phyloP scores from a whole-genome alignment of 129 eudicot species.

The Flaveria brownii region DNA sequence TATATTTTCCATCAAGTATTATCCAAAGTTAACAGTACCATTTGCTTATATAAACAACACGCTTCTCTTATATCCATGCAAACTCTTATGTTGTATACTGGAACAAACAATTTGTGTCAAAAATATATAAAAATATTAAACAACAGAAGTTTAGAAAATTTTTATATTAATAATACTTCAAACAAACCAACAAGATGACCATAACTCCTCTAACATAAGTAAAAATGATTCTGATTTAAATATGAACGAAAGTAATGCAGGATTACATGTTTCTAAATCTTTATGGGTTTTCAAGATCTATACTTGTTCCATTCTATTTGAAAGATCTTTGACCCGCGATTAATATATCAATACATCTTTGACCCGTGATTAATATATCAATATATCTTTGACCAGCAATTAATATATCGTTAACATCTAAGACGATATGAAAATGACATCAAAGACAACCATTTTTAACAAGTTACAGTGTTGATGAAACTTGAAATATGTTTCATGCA shows the following conservation, averaged over 20 bases:
- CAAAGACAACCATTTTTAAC: background rate
- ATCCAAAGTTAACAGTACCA: background rate
- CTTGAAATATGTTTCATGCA: background rate
- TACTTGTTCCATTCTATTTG: background rate
- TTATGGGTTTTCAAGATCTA: slow-evolving; percentile 15
- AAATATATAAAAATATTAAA: background rate
- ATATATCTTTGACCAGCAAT: background rate
- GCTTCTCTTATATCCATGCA: background rate
- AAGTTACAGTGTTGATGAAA: background rate
- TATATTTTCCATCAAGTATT: background rate
- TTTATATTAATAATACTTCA: background rate
- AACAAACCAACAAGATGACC: background rate
- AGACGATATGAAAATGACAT: background rate
- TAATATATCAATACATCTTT: background rate
- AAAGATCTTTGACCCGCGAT: background rate
- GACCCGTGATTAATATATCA: background rate
- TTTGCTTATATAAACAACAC: background rate
- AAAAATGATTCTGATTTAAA: too few relatives aligned
- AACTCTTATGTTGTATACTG: background rate
- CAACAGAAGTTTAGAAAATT: background rate
- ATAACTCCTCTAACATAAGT: too few relatives aligned
- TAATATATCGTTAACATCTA: background rate
- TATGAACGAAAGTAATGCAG: too few relatives aligned
- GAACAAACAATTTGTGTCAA: background rate
- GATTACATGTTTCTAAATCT: slow-evolving; percentile 13